Evolutionary conservation across 495 filamentous ascomycete genomes (phyloP).

Genomic region (Acidiella bohemica): DNA sequence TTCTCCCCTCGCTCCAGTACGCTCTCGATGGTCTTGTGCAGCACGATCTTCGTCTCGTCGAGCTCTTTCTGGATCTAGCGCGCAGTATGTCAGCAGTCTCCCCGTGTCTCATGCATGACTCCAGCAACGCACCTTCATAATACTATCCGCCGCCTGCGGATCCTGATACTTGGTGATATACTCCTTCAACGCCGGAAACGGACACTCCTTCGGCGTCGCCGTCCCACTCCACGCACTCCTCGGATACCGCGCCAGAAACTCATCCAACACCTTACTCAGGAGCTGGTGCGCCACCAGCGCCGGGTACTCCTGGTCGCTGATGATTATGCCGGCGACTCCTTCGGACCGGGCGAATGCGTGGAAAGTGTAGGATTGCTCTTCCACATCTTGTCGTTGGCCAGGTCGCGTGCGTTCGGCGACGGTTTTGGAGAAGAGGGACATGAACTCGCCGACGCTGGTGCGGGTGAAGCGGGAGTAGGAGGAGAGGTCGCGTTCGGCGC

Average conservation of each 20-base stretch:
- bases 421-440: slow-evolving; percentile 54
- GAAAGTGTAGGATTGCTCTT: slow-evolving; percentile 81
- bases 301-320: slow-evolving; percentile 82
- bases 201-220: slow-evolving; percentile 36
- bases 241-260: slow-evolving; percentile 75
- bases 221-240: slow-evolving; percentile 47
- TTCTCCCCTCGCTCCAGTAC: slow-evolving; percentile 86
- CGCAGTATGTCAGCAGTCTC: too few species aligned
- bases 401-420: slow-evolving; percentile 70
- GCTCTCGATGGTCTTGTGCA: slow-evolving; percentile 91
- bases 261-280: slow-evolving; percentile 80
- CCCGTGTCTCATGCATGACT: too few species aligned
- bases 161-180: slow-evolving; percentile 36
- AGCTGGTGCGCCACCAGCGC: slow-evolving; percentile 85
- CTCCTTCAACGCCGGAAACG: slow-evolving; percentile 61
- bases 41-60: slow-evolving; percentile 93
- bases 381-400: slow-evolving; percentile 81
- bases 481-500: slow-evolving; percentile 64
- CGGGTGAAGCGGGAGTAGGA: slow-evolving; percentile 72
- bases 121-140: slow-evolving; percentile 48
- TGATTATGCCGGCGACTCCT: slow-evolving; percentile 77
- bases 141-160: slow-evolving; percentile 27
- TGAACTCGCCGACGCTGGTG: slow-evolving; percentile 49
- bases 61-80: slow-evolving; percentile 79
- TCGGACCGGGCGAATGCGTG: slow-evolving; percentile 83